Conservation (phyloP, 169 alveolate genomes). For the Babesia ovis region DNA sequence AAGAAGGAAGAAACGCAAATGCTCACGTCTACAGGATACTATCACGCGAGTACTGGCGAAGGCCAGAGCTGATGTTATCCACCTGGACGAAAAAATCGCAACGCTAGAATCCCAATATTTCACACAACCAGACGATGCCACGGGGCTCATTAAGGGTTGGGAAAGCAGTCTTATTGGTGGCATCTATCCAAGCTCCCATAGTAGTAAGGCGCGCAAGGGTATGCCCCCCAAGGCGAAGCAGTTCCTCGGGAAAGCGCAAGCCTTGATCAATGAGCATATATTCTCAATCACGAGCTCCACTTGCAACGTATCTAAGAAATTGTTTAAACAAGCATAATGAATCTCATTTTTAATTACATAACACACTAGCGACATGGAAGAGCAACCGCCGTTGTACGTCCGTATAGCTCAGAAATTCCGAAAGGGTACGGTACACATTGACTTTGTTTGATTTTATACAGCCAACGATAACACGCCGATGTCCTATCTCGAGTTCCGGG, state of each 20-base stretch:
- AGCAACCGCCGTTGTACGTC: conserved; percentile 32
- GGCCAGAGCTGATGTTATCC: conserved; percentile 36
- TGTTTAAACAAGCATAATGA: conserved; percentile 22
- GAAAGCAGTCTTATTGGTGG: conserved; percentile 45
- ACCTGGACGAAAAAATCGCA: conserved; percentile 60
- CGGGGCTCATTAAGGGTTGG: conserved; percentile 69
- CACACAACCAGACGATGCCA: conserved; percentile 58
- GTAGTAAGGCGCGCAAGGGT: conserved; percentile 44
- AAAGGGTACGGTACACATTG: conserved; percentile 6
- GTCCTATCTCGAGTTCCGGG: conserved; percentile 67
- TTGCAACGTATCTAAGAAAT: conserved; percentile 48
- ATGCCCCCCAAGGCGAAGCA: conserved; percentile 47
- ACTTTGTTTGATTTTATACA: not conserved
- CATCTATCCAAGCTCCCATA: conserved; percentile 15
- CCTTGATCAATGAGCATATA: conserved; percentile 61
- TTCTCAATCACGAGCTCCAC: conserved; percentile 68
- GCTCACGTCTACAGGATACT: conserved; percentile 57
- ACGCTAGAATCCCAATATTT: conserved; percentile 68
- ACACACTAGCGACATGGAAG: conserved; percentile 24
- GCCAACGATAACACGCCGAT: conserved; percentile 52
- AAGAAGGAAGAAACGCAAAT: conserved; percentile 30
- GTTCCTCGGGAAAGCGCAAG: conserved; percentile 31
- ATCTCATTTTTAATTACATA: not conserved
- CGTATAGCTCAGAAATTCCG: conserved; percentile 36
- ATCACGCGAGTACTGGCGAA: conserved; percentile 41